Percentiles rank a stretch among this genome's conserved stretches.
Conservation (phyloP, 2,329 filamentous ascomycete genomes). For the Nectriaceae sp. region DNA sequence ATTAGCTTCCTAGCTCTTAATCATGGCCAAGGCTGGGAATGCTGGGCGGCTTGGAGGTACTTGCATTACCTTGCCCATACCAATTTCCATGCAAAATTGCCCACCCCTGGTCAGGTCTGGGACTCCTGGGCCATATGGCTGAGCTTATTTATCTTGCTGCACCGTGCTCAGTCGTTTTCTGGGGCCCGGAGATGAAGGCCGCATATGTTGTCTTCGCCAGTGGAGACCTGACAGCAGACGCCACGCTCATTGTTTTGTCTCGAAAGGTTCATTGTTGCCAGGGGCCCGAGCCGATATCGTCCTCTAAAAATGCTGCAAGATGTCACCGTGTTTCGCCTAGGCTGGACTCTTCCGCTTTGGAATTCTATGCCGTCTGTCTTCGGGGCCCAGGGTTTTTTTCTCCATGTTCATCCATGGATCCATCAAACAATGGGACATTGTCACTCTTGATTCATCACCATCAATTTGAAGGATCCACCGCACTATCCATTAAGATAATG, state of each 20-base stretch:
- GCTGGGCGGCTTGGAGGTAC: too few relatives aligned
- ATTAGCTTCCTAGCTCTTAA: too few relatives aligned
- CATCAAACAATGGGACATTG: neutral
- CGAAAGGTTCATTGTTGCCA: neutral
- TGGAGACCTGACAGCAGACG: too few relatives aligned
- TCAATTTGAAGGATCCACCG: neutral
- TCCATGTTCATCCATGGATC: neutral
- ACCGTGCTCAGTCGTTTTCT: constrained; percentile 7
- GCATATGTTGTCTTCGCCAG: constrained; percentile 8
- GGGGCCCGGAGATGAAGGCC: constrained; percentile 12
- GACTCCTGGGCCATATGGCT: constrained; percentile 5
- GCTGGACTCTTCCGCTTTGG: neutral
- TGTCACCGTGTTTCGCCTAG: neutral
- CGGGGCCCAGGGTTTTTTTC: neutral
- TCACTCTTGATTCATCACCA: neutral
- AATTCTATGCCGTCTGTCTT: neutral
- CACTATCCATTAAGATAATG: neutral
- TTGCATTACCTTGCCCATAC: too few relatives aligned
- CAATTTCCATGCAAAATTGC: constrained; percentile 12
- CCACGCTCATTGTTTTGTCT: neutral
- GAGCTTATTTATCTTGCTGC: constrained; percentile 14
- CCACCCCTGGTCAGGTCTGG: neutral
- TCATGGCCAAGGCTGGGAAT: too few relatives aligned
- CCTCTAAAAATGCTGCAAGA: neutral
- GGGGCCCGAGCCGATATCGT: neutral